phyloP scores from a whole-genome alignment of 2,329 filamentous ascomycete species.

The Fusarium oligoseptatum region DNA sequence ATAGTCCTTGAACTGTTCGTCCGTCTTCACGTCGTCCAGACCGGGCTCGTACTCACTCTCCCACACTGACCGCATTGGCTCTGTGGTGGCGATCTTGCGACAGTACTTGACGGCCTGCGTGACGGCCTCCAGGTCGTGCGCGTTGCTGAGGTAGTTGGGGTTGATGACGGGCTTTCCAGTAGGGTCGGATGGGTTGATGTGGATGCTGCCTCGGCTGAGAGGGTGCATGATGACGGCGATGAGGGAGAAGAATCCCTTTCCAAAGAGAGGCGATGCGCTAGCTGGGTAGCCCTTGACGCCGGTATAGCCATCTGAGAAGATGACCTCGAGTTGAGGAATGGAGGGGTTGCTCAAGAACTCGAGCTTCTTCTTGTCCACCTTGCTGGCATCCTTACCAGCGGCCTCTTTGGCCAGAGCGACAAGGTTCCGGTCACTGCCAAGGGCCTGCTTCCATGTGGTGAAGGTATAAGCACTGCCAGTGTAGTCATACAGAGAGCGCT shows the following conservation, averaged over 20 bases:
- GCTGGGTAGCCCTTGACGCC: constrained; percentile 47
- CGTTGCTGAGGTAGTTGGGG: constrained; percentile 44
- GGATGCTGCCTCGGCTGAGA: constrained; percentile 54
- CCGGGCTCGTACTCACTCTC: constrained; percentile 52
- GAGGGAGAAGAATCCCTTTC: constrained; percentile 57
- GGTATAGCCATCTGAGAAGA: constrained; percentile 49
- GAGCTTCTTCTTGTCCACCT: constrained; percentile 56
- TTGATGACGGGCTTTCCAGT: constrained; percentile 40
- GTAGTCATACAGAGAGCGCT: constrained; percentile 39
- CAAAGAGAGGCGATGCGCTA: constrained; percentile 40
- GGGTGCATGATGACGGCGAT: constrained; percentile 72
- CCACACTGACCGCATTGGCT: constrained; percentile 50
- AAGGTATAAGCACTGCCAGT: constrained; percentile 38
- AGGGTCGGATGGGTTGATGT: constrained; percentile 36
- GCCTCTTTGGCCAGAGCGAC: constrained; percentile 39
- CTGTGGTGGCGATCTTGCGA: constrained; percentile 48
- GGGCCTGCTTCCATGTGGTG: constrained; percentile 38
- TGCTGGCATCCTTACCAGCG: constrained; percentile 44
- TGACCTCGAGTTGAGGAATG: constrained; percentile 46
- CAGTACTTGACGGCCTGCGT: constrained; percentile 49
- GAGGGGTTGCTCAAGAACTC: constrained; percentile 51
- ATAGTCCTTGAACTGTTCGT: constrained; percentile 33
- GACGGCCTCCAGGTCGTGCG: constrained; percentile 50
- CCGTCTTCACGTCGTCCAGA: constrained; percentile 30
- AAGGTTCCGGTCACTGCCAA: constrained; percentile 28